Percentiles rank a stretch among this genome's conserved stretches.
Conservation (phyloP, 768 basidiomycete genomes). For the Lanmaoa rubissima region DNA sequence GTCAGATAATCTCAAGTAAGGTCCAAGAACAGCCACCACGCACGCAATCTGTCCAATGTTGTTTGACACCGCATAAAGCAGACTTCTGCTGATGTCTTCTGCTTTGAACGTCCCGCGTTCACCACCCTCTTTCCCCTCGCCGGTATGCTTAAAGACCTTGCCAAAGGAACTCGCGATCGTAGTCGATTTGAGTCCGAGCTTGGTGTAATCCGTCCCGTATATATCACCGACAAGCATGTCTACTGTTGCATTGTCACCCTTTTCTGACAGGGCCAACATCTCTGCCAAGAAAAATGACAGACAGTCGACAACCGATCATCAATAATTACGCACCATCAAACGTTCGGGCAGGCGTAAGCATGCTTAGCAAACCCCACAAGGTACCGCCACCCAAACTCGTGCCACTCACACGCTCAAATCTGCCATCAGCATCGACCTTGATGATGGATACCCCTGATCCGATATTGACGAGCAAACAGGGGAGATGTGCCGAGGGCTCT, state of each 20-base stretch:
- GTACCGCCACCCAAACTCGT: constrained; percentile 98
- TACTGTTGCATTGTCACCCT: constrained; percentile 89
- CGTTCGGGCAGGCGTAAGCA: constrained; percentile 90
- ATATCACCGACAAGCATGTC: constrained; percentile 99
- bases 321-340: constrained; percentile 82
- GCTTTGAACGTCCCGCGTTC: constrained; percentile 77
- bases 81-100: constrained; percentile 91
- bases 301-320: neutral
- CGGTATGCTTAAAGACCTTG: constrained; percentile 93
- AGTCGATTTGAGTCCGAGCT: constrained; percentile 93
- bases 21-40: constrained; percentile 37
- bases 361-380: constrained; percentile 91
- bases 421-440: constrained; percentile 94
- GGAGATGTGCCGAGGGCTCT: constrained; percentile 81
- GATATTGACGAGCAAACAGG: constrained; percentile 96
- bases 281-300: constrained; percentile 49
- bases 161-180: constrained; percentile 99
- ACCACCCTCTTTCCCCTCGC: constrained; percentile 31
- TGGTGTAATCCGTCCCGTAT: constrained; percentile 95
- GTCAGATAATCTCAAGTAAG: constrained; percentile 12
- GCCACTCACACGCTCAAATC: constrained; percentile 94
- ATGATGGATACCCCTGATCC: constrained; percentile 97
- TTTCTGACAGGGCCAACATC: constrained; percentile 92
- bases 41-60: constrained; percentile 99
- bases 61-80: constrained; percentile 96